Percentiles rank a stretch among this genome's conserved stretches.
These are phyloP conservation scores for Annulohypoxylon maeteangense DNA, from an alignment of 495 filamentous ascomycete species.

Conservation along the genomic window DNA sequence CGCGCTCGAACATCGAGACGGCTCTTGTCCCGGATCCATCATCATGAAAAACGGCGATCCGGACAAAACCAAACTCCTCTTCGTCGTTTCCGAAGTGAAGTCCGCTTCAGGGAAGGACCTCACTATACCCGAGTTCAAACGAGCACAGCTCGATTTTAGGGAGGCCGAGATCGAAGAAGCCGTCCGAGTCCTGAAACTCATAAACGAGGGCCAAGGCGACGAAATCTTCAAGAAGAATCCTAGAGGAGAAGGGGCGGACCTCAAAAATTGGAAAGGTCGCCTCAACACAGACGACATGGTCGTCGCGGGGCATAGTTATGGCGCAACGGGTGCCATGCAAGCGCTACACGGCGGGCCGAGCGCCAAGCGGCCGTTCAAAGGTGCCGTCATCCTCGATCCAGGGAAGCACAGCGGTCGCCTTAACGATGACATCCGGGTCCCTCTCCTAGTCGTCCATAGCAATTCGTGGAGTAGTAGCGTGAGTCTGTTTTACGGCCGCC, in stretches of 20 bases:
- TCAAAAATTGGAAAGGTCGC: conserved; percentile 49
- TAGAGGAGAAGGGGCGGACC: conserved; percentile 46
- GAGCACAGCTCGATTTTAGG: conserved; percentile 60
- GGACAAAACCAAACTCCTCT: conserved; percentile 43
- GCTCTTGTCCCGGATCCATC: conserved; percentile 60
- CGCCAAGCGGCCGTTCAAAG: conserved; percentile 51
- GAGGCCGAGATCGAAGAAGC: conserved; percentile 65
- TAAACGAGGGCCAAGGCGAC: conserved; percentile 57
- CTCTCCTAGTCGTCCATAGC: conserved; percentile 61
- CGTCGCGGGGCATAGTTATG: conserved; percentile 64
- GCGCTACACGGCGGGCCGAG: conserved; percentile 55
- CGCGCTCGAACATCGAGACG: conserved; percentile 65
- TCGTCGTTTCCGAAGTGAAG: conserved; percentile 47
- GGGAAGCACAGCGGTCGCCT: conserved; percentile 64
- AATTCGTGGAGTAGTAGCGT: conserved; percentile 61
- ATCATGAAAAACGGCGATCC: conserved; percentile 48
- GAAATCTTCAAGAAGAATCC: conserved; percentile 50
- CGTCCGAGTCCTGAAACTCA: conserved; percentile 52
- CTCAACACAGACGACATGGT: conserved; percentile 55
- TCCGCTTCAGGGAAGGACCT: conserved; percentile 36
- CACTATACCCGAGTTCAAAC: conserved; percentile 53
- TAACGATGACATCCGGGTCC: conserved; percentile 61
- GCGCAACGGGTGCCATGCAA: conserved; percentile 63
- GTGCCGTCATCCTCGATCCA: conserved; percentile 60
- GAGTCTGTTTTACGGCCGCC: conserved; percentile 60